phyloP scores from a whole-genome alignment of 2,329 filamentous ascomycete species.

The Aureobasidium subglaciale region DNA sequence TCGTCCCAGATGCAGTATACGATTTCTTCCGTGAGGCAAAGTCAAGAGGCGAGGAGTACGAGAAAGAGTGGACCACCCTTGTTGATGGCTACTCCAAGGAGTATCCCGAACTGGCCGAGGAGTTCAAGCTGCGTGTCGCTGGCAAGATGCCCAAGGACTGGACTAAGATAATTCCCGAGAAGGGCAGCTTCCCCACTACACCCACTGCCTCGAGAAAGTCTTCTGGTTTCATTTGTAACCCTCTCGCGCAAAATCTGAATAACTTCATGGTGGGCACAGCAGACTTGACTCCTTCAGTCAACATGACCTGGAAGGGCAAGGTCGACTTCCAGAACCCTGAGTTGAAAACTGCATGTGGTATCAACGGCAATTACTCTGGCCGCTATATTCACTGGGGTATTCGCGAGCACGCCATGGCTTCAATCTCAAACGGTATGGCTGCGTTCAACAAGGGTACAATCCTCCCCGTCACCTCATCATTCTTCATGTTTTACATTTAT shows the following conservation, averaged over 20 bases:
- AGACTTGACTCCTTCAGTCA: constrained; percentile 32
- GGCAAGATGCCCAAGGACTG: constrained; percentile 44
- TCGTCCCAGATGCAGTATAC: constrained; percentile 38
- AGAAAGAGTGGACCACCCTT: constrained; percentile 43
- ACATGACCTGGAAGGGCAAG: constrained; percentile 38
- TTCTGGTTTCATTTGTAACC: constrained; percentile 37
- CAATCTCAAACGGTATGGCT: constrained; percentile 39
- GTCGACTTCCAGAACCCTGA: constrained; percentile 43
- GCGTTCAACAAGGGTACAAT: constrained; percentile 32
- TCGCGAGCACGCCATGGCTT: constrained; percentile 55
- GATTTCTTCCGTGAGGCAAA: constrained; percentile 47
- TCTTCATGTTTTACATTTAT: constrained; percentile 38
- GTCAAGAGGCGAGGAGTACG: constrained; percentile 39
- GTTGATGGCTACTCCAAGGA: constrained; percentile 37
- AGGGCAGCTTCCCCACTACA: constrained; percentile 38
- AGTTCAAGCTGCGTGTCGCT: constrained; percentile 42
- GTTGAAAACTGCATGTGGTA: constrained; percentile 33
- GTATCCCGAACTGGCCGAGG: constrained; percentile 44
- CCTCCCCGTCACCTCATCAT: constrained; percentile 31
- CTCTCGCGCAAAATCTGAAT: constrained; percentile 26
- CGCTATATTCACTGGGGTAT: constrained; percentile 53
- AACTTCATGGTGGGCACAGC: constrained; percentile 33
- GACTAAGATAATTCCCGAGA: constrained; percentile 43
- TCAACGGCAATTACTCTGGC: constrained; percentile 47
- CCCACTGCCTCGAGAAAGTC: constrained; percentile 47